Base-by-base conservation (phyloP, 75 land plant species). In the Picea sitchensis region DNA sequence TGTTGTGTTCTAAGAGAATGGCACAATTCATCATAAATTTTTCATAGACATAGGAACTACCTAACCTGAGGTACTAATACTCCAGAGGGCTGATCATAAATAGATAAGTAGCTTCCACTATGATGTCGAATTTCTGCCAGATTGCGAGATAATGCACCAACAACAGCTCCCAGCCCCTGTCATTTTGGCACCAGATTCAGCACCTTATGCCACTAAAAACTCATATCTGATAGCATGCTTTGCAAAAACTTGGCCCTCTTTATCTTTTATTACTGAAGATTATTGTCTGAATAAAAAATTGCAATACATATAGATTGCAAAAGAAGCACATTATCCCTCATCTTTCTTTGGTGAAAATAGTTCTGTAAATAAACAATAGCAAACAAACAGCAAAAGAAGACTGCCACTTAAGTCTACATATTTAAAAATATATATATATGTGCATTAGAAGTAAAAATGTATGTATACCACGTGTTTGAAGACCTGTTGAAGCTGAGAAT, bases 401-500 rank as follows among this genome's bases (percentile, higher is more conserved):
- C 17, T 69, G 20, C 36, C 44, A 41, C 73, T 17, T 41, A 20
- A 2, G 6, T 41, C 20, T 18, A 38, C 3, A 41, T 38, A 41
- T 38, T 6, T 38, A 41, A 18, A 68, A 14, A 68, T 5, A 68
- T 4, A 15, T 5, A 68, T 68, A 5, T 68, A 68, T 2, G 36
- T 38, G 41, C 73, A 69, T 51, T 9, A 9, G 11, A 11, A 69
- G 44, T 38, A 44, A 78, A 81, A 21, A 61, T 69, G 41, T 38
- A 7, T 41, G 56, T 41, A 41, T 69, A 87, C 88, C 87, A 87
- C 88, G 36, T 87, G 88, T 64, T 80, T 87, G 71, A 87, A 87
- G 61, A 87, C 79, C 59, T 87, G 88, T 63, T 81, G 87, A 7
- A 87, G 87, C 77, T 87, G 88, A 36, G 88, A 87, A 75, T 85